phyloP scores from a whole-genome alignment of 371 early-diverging fungal genomes.

The Mucor irregularis region DNA sequence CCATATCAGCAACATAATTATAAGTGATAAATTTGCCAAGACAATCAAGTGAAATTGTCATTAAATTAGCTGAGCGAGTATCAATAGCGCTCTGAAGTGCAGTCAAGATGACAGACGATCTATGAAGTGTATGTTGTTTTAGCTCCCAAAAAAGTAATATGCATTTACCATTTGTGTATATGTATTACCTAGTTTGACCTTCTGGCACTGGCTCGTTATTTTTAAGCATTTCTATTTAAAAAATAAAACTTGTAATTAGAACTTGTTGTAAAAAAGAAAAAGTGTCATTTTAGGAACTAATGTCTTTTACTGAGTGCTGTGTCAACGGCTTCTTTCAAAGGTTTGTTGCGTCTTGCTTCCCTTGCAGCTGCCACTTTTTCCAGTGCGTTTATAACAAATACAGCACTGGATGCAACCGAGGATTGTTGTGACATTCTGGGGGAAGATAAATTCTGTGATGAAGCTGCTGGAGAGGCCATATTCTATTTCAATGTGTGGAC shows the following conservation, averaged over 20 bases:
- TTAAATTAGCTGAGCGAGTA: slow-evolving; percentile 53
- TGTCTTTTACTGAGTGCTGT: slow-evolving; percentile 41
- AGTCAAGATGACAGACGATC: slow-evolving; percentile 55
- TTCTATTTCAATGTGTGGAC: slow-evolving; percentile 5
- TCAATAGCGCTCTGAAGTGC: slow-evolving; percentile 64
- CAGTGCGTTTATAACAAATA: slow-evolving; percentile 69
- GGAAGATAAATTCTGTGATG: slow-evolving; percentile 31
- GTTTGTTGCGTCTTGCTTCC: slow-evolving; percentile 53
- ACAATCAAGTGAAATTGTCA: slow-evolving; percentile 66
- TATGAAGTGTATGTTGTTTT: no score
- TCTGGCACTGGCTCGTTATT: slow-evolving; percentile 43
- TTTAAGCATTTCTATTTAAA: slow-evolving; percentile 33
- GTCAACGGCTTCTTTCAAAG: slow-evolving; percentile 49
- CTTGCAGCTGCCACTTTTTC: slow-evolving; percentile 62
- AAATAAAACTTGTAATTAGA: not conserved
- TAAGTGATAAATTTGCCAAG: slow-evolving; percentile 78
- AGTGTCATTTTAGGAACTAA: not conserved
- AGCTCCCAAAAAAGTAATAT: no score
- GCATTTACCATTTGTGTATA: not conserved
- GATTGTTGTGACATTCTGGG: slow-evolving; percentile 23
- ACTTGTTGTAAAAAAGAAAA: not conserved
- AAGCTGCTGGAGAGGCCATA: slow-evolving; percentile 29
- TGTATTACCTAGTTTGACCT: slow-evolving; percentile 37
- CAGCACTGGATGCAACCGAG: slow-evolving; percentile 44
- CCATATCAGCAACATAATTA: slow-evolving; percentile 62